These are phyloP conservation scores for Diplogelasinospora grovesii DNA, from an alignment of 495 filamentous ascomycete genomes.

Conservation along the genomic window DNA sequence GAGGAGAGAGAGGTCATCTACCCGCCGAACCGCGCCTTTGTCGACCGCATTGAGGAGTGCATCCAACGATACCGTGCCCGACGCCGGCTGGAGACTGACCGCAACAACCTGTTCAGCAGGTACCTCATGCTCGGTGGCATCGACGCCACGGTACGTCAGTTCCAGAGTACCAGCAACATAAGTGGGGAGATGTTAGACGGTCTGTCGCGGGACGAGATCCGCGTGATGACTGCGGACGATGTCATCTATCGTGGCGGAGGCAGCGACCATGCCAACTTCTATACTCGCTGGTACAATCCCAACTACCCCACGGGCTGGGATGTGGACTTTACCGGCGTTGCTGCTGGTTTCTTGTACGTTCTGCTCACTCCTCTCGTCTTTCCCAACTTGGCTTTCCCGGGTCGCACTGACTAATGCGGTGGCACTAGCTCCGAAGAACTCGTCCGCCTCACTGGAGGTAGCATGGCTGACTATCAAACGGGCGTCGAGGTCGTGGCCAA, in stretches of 20 bases:
- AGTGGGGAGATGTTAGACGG: slow-evolving; percentile 48
- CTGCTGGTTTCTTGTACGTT: slow-evolving; percentile 68
- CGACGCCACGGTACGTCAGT: slow-evolving; percentile 57
- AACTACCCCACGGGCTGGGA: slow-evolving; percentile 48
- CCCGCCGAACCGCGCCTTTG: slow-evolving; percentile 19
- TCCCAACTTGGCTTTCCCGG: too few species aligned
- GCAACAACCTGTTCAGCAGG: slow-evolving; percentile 61
- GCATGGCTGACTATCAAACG: slow-evolving; percentile 4
- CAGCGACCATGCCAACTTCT: slow-evolving; percentile 13
- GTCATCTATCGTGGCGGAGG: slow-evolving; percentile 37
- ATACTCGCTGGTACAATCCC: slow-evolving; percentile 38
- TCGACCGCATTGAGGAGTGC: slow-evolving; percentile 69
- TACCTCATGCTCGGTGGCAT: slow-evolving; percentile 85
- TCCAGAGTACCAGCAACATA: slow-evolving; percentile 52
- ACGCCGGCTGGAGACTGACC: slow-evolving; percentile 61
- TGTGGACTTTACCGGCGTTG: slow-evolving; percentile 75
- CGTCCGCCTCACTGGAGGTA: slow-evolving; percentile 12
- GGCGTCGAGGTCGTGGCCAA: slow-evolving; percentile 59
- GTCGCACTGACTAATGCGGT: too few species aligned
- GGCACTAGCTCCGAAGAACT: slow-evolving; percentile 8
- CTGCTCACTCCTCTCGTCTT: not conserved
- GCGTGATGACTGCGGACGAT: slow-evolving; percentile 53
- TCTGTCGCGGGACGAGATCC: slow-evolving; percentile 52
- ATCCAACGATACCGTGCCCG: slow-evolving; percentile 72
- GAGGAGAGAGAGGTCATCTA: slow-evolving; percentile 43